Evolutionary conservation across 441 rosid species (phyloP), one percentile per base, ranked within the genome.

Genomic region (Hura crepitans): DNA sequence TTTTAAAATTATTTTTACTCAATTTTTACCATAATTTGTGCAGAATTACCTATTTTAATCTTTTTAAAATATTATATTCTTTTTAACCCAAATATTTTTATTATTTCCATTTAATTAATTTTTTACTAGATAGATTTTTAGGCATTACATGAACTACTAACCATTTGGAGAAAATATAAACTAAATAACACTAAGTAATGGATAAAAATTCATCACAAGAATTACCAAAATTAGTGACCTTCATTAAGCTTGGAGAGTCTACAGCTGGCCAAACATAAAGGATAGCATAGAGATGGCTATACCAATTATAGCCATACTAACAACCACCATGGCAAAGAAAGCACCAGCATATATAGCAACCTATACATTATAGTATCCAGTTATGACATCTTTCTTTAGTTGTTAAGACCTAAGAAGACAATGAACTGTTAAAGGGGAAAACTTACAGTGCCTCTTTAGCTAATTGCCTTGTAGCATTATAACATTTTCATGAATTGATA

Each of bases 401-500:
- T 59, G 22, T 39, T n/a, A n/a, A n/a, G n/a, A n/a, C n/a, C n/a
- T 51, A 54, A 17, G 27, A 68, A 75, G 50, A 73, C 20, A 27
- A 63, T 10, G 18, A 65, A 64, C 22, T 46, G 58, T n/a, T 63
- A 66, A 46, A 35, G 58, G 72, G 68, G 43, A 80, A 45, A 75
- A 94, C 99, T 96, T 91, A 96, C 89, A 93, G 75, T 65, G 97
- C 98, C 82, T 93, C 98, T 84, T 98, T 90, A 23, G 97, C 93
- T 69, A 98, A 95, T 75, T 97, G 90, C 78, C 97, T 89, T 68
- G 99, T 98, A 45, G 99, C 97, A 85, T 96, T 90, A 63, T 88
- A 64, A 90, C 99, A 82, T 95, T 95, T 75, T 98, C 98, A 75
- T 95, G 99, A 62, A 95, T 97, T 15, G 97, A 95, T 68, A 95